These are phyloP conservation scores for Backusella luteola DNA, from an alignment of 192 early-diverging fungal species.

Conservation along the genomic window DNA sequence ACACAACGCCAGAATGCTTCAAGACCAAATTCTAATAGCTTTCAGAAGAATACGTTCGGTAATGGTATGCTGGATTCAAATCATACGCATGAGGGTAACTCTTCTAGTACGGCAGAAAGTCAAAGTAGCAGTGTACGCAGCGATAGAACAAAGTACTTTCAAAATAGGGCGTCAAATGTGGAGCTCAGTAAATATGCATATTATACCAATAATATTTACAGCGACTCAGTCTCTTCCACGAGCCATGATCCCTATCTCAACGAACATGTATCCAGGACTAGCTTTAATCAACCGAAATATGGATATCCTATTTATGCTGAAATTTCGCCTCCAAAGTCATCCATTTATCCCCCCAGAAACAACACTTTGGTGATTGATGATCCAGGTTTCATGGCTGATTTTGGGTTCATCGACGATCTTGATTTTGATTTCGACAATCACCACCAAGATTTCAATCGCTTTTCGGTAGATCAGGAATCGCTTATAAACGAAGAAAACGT, in stretches of 20 bases:
- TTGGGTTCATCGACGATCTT: background rate
- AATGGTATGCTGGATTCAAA: background rate
- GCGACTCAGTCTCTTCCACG: background rate
- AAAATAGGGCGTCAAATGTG: background rate
- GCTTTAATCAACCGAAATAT: background rate
- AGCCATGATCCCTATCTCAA: background rate
- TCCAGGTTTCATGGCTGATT: background rate
- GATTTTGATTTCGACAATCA: background rate
- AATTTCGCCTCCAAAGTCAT: background rate
- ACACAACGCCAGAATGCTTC: background rate
- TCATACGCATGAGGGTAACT: background rate
- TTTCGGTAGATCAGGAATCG: background rate
- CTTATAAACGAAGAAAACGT: background rate
- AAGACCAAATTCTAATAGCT: background rate
- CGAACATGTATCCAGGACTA: background rate
- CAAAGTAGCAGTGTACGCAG: background rate
- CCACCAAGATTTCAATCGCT: background rate
- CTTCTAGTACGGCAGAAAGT: background rate
- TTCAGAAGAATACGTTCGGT: background rate
- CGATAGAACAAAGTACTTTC: background rate
- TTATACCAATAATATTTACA: background rate
- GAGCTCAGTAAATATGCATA: background rate
- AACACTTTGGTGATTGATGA: background rate
- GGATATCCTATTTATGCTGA: background rate
- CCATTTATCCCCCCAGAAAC: background rate